These are phyloP conservation scores for Tetrahymena malaccensis DNA, from an alignment of 73 alveolate species.

Conservation along the genomic window DNA sequence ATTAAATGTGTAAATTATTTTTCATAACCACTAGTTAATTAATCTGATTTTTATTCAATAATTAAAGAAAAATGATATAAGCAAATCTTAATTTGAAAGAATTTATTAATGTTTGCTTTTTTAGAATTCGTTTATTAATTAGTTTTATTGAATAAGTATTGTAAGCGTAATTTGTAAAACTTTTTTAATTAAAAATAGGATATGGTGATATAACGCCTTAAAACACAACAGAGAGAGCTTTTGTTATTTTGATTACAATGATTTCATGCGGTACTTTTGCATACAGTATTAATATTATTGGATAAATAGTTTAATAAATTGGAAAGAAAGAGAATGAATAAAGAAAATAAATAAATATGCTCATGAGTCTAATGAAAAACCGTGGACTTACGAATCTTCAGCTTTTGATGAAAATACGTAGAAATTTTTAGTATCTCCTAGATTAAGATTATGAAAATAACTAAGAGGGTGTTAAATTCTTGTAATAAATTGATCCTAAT, in stretches of 20 bases:
- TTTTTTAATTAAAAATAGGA: background rate
- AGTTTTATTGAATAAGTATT: no score
- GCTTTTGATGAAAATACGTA: background rate
- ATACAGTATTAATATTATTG: conserved; percentile 14
- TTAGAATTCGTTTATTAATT: no score
- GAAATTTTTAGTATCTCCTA: background rate
- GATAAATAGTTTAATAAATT: conserved; percentile 1
- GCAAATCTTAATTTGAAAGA: no score
- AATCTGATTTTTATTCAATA: background rate
- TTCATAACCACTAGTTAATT: background rate
- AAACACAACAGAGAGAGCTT: conserved; percentile 27
- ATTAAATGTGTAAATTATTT: background rate
- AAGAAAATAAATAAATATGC: background rate
- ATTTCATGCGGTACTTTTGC: conserved; percentile 21
- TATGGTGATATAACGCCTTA: conserved; percentile 45
- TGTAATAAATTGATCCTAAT: background rate
- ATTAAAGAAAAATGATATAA: background rate
- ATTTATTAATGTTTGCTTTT: no score
- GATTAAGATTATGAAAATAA: background rate
- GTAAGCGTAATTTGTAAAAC: no score
- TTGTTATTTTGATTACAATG: conserved; percentile 12
- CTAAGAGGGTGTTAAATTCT: background rate
- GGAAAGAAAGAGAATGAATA: background rate
- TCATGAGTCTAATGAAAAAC: background rate
- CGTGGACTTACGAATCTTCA: background rate